Evolutionary conservation across 2,329 filamentous ascomycete species (phyloP).

Genomic region (Tolypocladium pustulatum): DNA sequence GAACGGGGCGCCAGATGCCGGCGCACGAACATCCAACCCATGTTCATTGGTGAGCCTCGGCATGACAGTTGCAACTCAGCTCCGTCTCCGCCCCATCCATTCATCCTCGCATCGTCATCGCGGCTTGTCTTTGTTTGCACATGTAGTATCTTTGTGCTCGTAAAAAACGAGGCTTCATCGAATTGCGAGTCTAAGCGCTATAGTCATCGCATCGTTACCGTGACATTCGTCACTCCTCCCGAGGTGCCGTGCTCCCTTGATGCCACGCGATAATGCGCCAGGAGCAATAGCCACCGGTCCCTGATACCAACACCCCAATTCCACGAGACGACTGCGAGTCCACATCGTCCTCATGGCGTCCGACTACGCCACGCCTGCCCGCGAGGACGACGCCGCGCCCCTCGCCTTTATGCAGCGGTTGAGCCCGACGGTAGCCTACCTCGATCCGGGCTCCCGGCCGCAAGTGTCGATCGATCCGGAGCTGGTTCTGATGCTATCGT

Average conservation of each 20-base stretch:
- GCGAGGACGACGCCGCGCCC: slow-evolving; percentile 3
- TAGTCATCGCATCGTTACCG: background rate
- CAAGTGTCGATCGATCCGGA: slow-evolving; percentile 21
- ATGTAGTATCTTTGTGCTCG: background rate
- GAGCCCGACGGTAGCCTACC: slow-evolving; percentile 25
- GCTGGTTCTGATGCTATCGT: slow-evolving; percentile 36
- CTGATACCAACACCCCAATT: background rate
- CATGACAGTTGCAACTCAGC: background rate
- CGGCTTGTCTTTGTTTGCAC: background rate
- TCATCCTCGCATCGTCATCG: background rate
- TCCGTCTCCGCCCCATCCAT: background rate
- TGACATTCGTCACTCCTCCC: background rate
- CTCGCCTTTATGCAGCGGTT: slow-evolving; percentile 27
- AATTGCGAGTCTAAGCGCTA: background rate
- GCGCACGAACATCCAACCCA: background rate
- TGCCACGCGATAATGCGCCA: background rate
- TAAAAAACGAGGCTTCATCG: background rate
- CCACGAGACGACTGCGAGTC: background rate
- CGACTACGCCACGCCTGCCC: slow-evolving; percentile 4
- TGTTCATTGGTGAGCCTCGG: background rate
- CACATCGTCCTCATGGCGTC: slow-evolving; percentile 14
- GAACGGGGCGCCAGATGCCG: background rate
- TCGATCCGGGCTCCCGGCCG: slow-evolving; percentile 14
- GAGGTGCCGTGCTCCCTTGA: background rate
- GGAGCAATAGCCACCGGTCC: background rate